Evolutionary conservation across 163 green algal genomes (phyloP), one percentile per base, ranked within the genome.

Genomic region (Chlamydomonas reinhardtii): DNA sequence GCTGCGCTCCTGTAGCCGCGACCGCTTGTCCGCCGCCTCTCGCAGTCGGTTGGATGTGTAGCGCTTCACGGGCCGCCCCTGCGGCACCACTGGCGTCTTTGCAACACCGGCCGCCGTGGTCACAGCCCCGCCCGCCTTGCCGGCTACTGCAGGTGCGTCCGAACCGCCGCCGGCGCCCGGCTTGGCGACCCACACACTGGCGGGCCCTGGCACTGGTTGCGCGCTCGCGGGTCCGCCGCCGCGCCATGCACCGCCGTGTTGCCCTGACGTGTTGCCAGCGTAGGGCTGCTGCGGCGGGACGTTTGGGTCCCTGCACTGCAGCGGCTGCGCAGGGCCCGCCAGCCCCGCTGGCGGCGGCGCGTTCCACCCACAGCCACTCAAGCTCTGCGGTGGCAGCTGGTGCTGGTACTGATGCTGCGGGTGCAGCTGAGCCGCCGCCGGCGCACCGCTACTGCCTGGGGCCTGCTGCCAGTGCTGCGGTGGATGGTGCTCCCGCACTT

Each of bases 21-120:
- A 5, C 16, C 85, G 35, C 79, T 90, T 90, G 17, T 24, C 39
- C 6, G 85, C 79, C 32, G 85, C 79, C 52, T 88, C 78, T 37
- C 79, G 76, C 8, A 73, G 37, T 39, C 62, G 74, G 31, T n/a
- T n/a, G 5, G 75, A 75, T 4, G 75, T 82, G 25, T 85, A 25
- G 2, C 61, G 27, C 62, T 72, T 66, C 34, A 83, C 56, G 4
- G 32, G 27, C 54, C 68, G 29, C 48, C 27, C 14, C 12, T 29
- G 35, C 5, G 27, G 24, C 29, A 34, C 20, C 22, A 8, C 19
- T 6, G 9, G 32, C 59, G 32, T 32, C 3, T 12, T 1, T 11
- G 56, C 54, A 2, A 17, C 75, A 9, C 56, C 66, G 9, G 66
- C 16, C 48, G 66, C 66, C 1, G 8, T 2, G 11, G 8, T 6